These are phyloP conservation scores for Venustampulla echinocandica DNA, from an alignment of 495 filamentous ascomycete species.

Conservation along the genomic window DNA sequence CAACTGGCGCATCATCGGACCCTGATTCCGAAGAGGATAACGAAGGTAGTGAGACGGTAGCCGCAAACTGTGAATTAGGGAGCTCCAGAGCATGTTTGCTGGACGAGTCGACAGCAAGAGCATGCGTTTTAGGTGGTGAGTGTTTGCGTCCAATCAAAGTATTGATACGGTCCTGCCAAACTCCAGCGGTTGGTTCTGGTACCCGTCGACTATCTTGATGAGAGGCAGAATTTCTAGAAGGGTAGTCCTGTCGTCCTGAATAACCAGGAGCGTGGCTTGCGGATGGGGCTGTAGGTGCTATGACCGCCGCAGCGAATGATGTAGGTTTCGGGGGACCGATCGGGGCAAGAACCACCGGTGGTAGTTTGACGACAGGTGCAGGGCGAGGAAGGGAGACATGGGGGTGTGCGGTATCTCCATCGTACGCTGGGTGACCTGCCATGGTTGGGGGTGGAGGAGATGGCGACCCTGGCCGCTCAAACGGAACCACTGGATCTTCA, in stretches of 20 bases:
- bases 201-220: conserved; percentile 17
- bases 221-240: conserved; percentile 1
- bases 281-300: conserved; percentile 30
- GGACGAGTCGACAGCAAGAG: conserved; percentile 46
- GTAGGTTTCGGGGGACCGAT: conserved; percentile 33
- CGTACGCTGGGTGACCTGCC: conserved; percentile 60
- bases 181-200: conserved; percentile 12
- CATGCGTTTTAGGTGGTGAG: conserved; percentile 42
- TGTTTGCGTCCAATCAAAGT: conserved; percentile 58
- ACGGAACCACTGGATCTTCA: conserved; percentile 14
- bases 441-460: conserved; percentile 72
- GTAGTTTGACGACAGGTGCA: conserved; percentile 62
- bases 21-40: conserved; percentile 13
- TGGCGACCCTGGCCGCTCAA: conserved; percentile 31
- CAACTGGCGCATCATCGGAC: conserved; percentile 25
- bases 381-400: conserved; percentile 60
- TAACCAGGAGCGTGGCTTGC: conserved; percentile 7
- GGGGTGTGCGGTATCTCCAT: conserved; percentile 53
- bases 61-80: conserved; percentile 35
- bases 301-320: conserved; percentile 49
- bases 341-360: conserved; percentile 41
- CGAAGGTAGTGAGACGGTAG: conserved; percentile 50
- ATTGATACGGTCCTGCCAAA: conserved; percentile 72
- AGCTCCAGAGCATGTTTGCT: conserved; percentile 53
- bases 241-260: conserved; percentile 14